Evolutionary conservation across 2,329 filamentous ascomycete species (phyloP).

Genomic region (Coccinonectria pachysandricola): DNA sequence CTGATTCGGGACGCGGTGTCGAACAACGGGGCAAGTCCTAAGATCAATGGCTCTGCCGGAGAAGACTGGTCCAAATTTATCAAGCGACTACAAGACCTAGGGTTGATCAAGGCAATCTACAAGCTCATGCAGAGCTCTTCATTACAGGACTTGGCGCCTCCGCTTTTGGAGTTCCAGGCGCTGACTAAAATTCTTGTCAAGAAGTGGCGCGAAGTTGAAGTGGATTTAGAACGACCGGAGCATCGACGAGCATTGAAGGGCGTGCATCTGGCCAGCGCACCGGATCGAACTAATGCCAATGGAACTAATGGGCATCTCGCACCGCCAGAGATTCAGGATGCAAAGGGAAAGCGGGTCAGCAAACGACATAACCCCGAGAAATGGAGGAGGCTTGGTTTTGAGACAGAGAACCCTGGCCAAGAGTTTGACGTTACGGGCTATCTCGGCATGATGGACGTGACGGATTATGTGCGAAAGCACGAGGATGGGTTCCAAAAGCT

Average conservation of each 20-base stretch:
- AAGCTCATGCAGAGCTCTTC: conserved; percentile 89
- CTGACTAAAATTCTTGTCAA: conserved; percentile 78
- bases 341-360: conserved; percentile 43
- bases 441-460: conserved; percentile 93
- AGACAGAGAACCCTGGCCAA: conserved; percentile 73
- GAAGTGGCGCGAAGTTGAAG: conserved; percentile 77
- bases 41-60: conserved; percentile 17
- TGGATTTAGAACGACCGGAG: conserved; percentile 80
- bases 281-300: conserved; percentile 39
- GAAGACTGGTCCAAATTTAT: conserved; percentile 95
- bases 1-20: conserved; percentile 86
- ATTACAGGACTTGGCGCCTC: conserved; percentile 80
- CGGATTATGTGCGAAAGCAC: conserved; percentile 84
- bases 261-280: conserved; percentile 72
- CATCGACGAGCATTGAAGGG: conserved; percentile 81
- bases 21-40: conserved; percentile 47
- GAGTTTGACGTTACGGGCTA: conserved; percentile 85
- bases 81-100: conserved; percentile 83
- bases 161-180: conserved; percentile 84
- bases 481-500: conserved; percentile 90
- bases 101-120: conserved; percentile 85
- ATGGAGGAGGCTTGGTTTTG: conserved; percentile 86
- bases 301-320: conserved; percentile 26
- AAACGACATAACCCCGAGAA: conserved; percentile 77
- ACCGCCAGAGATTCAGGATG: conserved; percentile 3